A percentile compares a stretch with the other conserved stretches of the same genome.
phyloP scores from a whole-genome alignment of 164 flowering plant genomes.

The Magnolia changhungtana region DNA sequence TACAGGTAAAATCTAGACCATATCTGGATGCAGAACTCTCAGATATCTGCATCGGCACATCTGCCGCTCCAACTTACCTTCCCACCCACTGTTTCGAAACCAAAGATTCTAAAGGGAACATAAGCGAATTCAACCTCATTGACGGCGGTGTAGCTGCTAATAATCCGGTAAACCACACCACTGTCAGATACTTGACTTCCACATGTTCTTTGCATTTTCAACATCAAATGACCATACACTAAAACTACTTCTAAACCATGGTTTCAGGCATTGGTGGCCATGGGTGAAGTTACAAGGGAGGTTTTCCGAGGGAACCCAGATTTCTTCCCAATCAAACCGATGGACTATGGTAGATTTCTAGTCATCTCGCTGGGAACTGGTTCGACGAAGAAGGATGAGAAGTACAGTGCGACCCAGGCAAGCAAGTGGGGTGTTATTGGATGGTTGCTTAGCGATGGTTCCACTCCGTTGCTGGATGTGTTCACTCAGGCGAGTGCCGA shows the following conservation, averaged over 20 bases:
- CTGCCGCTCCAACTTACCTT: constrained; percentile 63
- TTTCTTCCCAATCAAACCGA: constrained; percentile 33
- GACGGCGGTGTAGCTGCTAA: constrained; percentile 65
- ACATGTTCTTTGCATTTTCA: too few species aligned
- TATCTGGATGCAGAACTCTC: constrained; percentile 36
- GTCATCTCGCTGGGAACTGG: constrained; percentile 68
- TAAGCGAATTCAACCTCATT: constrained; percentile 47
- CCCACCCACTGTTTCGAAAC: constrained; percentile 49
- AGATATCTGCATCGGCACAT: constrained; percentile 59
- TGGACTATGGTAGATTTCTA: constrained; percentile 39
- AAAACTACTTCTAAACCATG: neutral
- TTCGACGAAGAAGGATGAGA: constrained; percentile 24
- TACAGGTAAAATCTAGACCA: constrained; percentile 27
- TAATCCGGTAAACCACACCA: constrained; percentile 43
- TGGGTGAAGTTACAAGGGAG: constrained; percentile 45
- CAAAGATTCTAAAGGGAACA: constrained; percentile 21
- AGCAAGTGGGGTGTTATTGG: constrained; percentile 50
- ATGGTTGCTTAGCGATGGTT: constrained; percentile 32
- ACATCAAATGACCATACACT: neutral
- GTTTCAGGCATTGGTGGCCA: constrained; percentile 48
- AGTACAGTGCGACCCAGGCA: constrained; percentile 37
- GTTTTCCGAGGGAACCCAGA: constrained; percentile 28
- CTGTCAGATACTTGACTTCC: neutral
- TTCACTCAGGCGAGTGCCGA: constrained; percentile 39
- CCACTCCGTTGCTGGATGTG: constrained; percentile 33